Percentiles rank a stretch among this genome's conserved stretches.
Conservation (phyloP, 768 basidiomycete species). For the Daedaleopsis sinensis region DNA sequence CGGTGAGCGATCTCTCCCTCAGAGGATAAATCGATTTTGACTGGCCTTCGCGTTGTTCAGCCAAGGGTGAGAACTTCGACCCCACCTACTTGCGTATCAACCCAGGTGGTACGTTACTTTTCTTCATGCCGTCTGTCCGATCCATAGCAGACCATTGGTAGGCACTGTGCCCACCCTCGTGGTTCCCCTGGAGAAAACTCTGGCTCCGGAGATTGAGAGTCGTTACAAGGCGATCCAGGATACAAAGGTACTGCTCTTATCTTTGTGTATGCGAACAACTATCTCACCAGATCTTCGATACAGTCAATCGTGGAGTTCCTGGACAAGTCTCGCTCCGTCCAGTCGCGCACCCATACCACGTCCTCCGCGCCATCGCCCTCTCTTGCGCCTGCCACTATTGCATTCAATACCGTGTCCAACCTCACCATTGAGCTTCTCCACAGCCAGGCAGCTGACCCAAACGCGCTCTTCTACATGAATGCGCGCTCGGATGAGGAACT, state of each 20-base stretch:
- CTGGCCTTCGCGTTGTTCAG: slow-evolving; percentile 37
- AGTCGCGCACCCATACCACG: slow-evolving; percentile 70
- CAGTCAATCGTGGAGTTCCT: slow-evolving; percentile 80
- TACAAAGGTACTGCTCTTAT: slow-evolving; percentile 53
- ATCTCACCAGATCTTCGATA: neutral
- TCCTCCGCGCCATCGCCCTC: slow-evolving; percentile 75
- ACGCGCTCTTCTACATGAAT: slow-evolving; percentile 57
- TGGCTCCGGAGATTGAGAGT: slow-evolving; percentile 69
- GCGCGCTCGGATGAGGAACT: slow-evolving; percentile 61
- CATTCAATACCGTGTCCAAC: slow-evolving; percentile 52
- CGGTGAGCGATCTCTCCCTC: slow-evolving; percentile 36
- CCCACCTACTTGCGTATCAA: slow-evolving; percentile 79
- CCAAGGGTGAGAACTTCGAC: slow-evolving; percentile 78
- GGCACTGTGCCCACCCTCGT: slow-evolving; percentile 83
- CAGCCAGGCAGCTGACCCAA: slow-evolving; percentile 63
- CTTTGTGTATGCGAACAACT: slow-evolving; percentile 8
- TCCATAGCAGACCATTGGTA: slow-evolving; percentile 32
- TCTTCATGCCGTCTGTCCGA: neutral
- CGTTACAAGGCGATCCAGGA: slow-evolving; percentile 82
- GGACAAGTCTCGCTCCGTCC: slow-evolving; percentile 76
- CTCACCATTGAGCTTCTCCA: slow-evolving; percentile 60
- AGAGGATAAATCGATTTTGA: slow-evolving; percentile 2
- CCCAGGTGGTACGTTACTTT: slow-evolving; percentile 56
- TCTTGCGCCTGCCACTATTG: slow-evolving; percentile 80
- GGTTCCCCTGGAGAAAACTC: slow-evolving; percentile 79